Base-by-base conservation (phyloP, 2,329 filamentous ascomycete genomes). In the Coniochaeta sp. region DNA sequence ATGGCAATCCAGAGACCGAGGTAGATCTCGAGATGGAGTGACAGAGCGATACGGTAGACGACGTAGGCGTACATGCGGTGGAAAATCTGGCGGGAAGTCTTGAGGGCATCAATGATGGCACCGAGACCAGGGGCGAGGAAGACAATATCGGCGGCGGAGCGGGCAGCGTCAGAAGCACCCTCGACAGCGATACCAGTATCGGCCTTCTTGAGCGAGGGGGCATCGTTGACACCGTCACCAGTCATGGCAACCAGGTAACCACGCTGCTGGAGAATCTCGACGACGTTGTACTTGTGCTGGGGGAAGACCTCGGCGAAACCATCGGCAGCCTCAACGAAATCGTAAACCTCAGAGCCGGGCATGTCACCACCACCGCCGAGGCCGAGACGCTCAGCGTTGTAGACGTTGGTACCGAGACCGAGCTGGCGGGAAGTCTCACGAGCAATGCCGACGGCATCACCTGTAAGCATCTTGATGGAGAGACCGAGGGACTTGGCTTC, bases 1-100 rank as follows among this genome's bases (percentile, higher is more conserved):
- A 93, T 93, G 68, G 89, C 89, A 68, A 96, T 95, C 91, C 91
- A 96, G 62, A 96, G 85, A 73, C 91, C 91, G 57, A 96, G 84
- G 83, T 92, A 96, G 73, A 96, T 90, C 78, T 95, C 91, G 71
- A 96, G 83, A 74, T 96, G 92, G 65, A 96, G 86, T 17, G 91
- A 96, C 70, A 96, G 79, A 56, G 92, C 91, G 71, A 96, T 96
- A 84, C 92, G 90, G 81, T 96, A 96, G 70, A 96, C 89, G 66
- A 96, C 90, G 80, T 96, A 96, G 62, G 91, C 89, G 79, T 96
- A 95, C 91, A 96, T 96, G 70, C 92, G 90, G 79, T 96, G 91
- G 82, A 96, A 96, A 75, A 96, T 96, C 75, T 96, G 91, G 70
- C 92, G 90, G 34, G 91, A 93, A 66, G 90, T 96, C 81, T 96